Conservation (phyloP, 106 monocot genomes). For the Allium fistulosum region DNA sequence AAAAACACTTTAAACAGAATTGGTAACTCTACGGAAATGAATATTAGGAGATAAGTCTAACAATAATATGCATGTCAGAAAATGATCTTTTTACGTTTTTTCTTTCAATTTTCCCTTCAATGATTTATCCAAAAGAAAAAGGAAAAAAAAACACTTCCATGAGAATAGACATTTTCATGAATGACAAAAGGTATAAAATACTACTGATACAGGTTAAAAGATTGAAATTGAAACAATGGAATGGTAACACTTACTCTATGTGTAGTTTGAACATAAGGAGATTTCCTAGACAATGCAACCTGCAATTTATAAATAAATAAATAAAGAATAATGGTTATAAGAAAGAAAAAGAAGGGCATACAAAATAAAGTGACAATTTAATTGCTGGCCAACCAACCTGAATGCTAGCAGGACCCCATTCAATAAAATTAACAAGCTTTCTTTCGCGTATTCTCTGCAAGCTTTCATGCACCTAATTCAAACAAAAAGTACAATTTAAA, state of each 20-base stretch:
- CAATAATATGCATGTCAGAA: no score
- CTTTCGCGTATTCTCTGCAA: constrained; percentile 95
- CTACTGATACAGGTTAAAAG: no score
- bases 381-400: constrained; percentile 37
- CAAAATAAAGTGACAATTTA: not conserved
- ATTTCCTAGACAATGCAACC: constrained; percentile 98
- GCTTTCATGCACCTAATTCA: constrained; percentile 86
- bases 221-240: not conserved
- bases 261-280: constrained; percentile 94
- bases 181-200: no score
- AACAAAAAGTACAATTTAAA: not conserved
- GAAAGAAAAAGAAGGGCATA: not conserved
- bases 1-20: no score
- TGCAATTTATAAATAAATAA: constrained; percentile 15
- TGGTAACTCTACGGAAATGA: no score
- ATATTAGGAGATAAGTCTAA: no score
- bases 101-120: no score
- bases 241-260: constrained; percentile 58
- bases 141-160: no score
- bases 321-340: not conserved
- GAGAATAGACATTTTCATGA: no score
- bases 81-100: no score
- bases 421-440: constrained; percentile 98
- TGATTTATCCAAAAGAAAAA: no score
- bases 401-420: constrained; percentile 99